A percentile compares a stretch with the other conserved stretches of the same genome.
Evolutionary conservation across 2,329 filamentous ascomycete species (phyloP).

Genomic region (Graphilbum sp.): DNA sequence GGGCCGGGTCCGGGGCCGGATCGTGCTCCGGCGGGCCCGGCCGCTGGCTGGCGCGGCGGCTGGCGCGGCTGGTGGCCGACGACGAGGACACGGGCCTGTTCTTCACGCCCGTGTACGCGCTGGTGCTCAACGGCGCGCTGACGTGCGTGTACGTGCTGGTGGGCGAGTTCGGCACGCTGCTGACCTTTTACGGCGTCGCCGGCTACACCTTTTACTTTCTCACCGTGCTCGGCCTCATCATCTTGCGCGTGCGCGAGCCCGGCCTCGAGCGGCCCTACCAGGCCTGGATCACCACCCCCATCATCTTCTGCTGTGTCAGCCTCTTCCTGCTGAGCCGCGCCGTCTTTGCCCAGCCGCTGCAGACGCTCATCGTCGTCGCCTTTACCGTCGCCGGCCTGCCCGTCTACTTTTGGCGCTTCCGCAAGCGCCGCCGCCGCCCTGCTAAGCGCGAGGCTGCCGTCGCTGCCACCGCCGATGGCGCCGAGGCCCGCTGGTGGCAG

Average conservation of each 20-base stretch:
- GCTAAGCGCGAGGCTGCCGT: constrained; percentile 24
- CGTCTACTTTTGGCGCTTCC: constrained; percentile 78
- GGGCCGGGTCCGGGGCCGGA: neutral
- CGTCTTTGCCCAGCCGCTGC: constrained; percentile 77
- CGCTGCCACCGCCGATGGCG: too few relatives aligned
- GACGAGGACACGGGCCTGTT: constrained; percentile 70
- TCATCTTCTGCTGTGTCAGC: constrained; percentile 96
- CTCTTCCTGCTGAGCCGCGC: constrained; percentile 79
- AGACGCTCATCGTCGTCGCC: constrained; percentile 71
- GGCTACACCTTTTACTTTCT: constrained; percentile 97
- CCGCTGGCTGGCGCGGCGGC: constrained; percentile 21
- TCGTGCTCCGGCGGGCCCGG: neutral
- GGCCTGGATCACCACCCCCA: constrained; percentile 93
- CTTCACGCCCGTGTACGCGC: constrained; percentile 86
- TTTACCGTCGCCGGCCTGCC: constrained; percentile 76
- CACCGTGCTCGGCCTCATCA: constrained; percentile 82
- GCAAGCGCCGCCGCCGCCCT: constrained; percentile 25
- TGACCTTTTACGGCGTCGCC: constrained; percentile 95
- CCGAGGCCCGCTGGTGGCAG: constrained; percentile 39
- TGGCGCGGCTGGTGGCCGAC: constrained; percentile 55
- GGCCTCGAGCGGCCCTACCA: constrained; percentile 78
- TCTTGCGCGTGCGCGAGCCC: constrained; percentile 76
- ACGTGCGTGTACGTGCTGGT: constrained; percentile 66
- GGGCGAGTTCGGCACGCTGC: constrained; percentile 78
- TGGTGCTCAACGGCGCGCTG: constrained; percentile 61